Evolutionary conservation across 208 protist species (phyloP).

Genomic region (Trypanosoma cruzi): DNA sequence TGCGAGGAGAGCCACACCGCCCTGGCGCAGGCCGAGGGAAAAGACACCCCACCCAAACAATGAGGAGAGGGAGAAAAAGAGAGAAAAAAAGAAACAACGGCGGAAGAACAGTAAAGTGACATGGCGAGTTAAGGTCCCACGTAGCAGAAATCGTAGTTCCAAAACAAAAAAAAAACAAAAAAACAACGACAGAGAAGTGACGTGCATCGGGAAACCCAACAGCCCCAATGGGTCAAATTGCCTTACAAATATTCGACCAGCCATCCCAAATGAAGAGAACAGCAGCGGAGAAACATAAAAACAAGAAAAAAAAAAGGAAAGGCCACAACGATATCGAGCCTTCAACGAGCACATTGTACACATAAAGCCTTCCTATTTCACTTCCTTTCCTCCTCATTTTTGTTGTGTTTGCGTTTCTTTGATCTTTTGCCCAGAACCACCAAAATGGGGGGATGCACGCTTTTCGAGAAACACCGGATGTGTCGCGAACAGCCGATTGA

Average conservation of each 20-base stretch:
- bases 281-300: not conserved
- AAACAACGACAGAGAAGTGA: too few relatives aligned
- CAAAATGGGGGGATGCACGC: slow-evolving; percentile 10
- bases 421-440: not conserved
- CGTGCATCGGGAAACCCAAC: too few relatives aligned
- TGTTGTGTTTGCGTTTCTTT: not conserved
- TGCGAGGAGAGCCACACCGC: not conserved
- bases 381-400: too few relatives aligned
- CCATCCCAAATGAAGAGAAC: too few relatives aligned
- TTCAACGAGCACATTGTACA: not conserved
- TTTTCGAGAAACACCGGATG: slow-evolving; percentile 73
- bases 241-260: too few relatives aligned
- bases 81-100: not conserved
- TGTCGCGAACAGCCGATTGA: slow-evolving; percentile 79
- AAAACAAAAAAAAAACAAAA: too few relatives aligned
- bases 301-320: not conserved
- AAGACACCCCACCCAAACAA: not conserved
- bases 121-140: not conserved
- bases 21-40: not conserved
- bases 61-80: too few relatives aligned
- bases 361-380: not conserved
- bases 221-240: too few relatives aligned
- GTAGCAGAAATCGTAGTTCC: not conserved
- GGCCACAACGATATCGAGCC: not conserved
- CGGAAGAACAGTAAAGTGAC: not conserved